Conservation (phyloP, 192 early-diverging fungal genomes). For the Coemansia sp. region DNA sequence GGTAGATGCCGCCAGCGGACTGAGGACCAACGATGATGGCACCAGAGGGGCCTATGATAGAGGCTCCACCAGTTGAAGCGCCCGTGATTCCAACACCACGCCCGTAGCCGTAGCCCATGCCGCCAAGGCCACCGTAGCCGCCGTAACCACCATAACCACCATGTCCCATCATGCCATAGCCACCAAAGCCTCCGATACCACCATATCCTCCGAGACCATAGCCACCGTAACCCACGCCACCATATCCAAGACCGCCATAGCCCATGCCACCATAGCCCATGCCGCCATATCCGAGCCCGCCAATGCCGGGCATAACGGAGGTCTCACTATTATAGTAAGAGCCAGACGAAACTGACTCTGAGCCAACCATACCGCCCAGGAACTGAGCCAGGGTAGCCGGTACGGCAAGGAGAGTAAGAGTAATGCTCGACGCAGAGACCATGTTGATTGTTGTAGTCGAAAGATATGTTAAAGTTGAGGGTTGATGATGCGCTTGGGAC, state of each 20-base stretch:
- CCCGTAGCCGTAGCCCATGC: constrained; percentile 17
- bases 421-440: constrained; percentile 33
- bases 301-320: constrained; percentile 20
- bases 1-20: constrained; percentile 51
- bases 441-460: constrained; percentile 12
- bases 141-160: constrained; percentile 25
- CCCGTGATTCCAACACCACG: constrained; percentile 29
- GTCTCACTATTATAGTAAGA: constrained; percentile 51
- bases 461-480: neutral
- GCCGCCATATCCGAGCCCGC: constrained; percentile 2
- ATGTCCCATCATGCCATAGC: neutral
- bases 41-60: constrained; percentile 49
- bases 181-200: constrained; percentile 9
- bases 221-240: constrained; percentile 14
- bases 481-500: neutral
- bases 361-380: constrained; percentile 16
- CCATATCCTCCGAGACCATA: constrained; percentile 15
- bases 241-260: constrained; percentile 14
- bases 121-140: neutral
- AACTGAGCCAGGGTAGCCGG: constrained; percentile 31
- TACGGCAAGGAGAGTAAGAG: constrained; percentile 15
- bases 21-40: constrained; percentile 52
- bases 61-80: constrained; percentile 42
- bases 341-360: constrained; percentile 41
- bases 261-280: constrained; percentile 20